phyloP scores from a whole-genome alignment of 305 asterid genomes.

The Ajuga reptans region DNA sequence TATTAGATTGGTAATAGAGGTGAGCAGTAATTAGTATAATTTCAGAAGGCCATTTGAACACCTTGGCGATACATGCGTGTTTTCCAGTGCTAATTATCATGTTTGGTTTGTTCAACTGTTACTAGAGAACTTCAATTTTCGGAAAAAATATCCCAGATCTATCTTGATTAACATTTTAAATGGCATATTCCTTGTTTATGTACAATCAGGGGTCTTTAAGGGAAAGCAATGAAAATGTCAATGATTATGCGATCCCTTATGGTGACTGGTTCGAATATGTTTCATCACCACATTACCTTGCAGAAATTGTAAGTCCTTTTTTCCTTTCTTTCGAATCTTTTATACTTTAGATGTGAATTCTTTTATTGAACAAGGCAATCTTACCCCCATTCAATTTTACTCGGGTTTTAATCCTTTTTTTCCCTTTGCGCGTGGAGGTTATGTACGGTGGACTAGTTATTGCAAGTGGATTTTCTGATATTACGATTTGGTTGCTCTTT shows the following conservation, averaged over 20 bases:
- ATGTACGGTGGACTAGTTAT: slow-evolving; percentile 61
- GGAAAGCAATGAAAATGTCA: slow-evolving; percentile 30
- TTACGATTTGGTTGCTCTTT: slow-evolving; percentile 63
- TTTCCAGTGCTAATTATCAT: no score
- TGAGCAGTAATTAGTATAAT: not conserved
- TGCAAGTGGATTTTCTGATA: slow-evolving; percentile 66
- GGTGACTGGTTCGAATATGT: slow-evolving; percentile 93
- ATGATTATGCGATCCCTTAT: slow-evolving; percentile 48
- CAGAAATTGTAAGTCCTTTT: slow-evolving; percentile 61
- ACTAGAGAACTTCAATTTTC: no score
- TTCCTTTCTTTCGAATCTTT: no score
- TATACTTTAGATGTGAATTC: no score
- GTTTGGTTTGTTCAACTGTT: no score
- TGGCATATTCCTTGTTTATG: no score
- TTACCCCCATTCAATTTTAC: not conserved
- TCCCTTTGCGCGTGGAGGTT: slow-evolving; percentile 43
- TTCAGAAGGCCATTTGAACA: not conserved
- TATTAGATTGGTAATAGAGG: not conserved
- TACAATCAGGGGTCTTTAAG: slow-evolving; percentile 74
- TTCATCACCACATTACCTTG: slow-evolving; percentile 83
- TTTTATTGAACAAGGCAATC: not conserved
- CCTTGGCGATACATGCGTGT: no score
- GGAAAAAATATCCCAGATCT: no score
- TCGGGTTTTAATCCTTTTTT: not conserved
- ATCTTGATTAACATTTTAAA: no score